These are phyloP conservation scores for Micromonas pusilla DNA, from an alignment of 139 green algal species.

Conservation along the genomic window DNA sequence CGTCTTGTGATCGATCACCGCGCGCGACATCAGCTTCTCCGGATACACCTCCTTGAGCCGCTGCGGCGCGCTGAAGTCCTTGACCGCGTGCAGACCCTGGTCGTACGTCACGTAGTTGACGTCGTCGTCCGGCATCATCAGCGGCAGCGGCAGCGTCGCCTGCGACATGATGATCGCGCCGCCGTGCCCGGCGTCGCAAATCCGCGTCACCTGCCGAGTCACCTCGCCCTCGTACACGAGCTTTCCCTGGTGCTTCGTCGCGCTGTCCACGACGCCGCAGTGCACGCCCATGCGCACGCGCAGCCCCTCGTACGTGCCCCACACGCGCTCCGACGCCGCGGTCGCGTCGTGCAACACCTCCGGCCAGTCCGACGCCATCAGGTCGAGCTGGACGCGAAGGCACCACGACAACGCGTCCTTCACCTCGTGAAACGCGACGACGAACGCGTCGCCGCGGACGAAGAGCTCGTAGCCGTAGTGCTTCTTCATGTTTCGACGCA, in stretches of 20 bases:
- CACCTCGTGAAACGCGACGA: slow-evolving; percentile 56
- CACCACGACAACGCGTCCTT: slow-evolving; percentile 52
- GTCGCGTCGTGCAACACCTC: slow-evolving; percentile 9
- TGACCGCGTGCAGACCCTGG: background rate
- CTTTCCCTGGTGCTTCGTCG: background rate
- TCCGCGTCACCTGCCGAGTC: background rate
- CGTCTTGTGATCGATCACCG: background rate
- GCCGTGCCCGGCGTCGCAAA: background rate
- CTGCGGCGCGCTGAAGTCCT: background rate
- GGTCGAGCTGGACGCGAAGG: slow-evolving; percentile 41
- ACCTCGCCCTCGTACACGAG: slow-evolving; percentile 1
- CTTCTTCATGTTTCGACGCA: background rate
- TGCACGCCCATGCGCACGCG: slow-evolving; percentile 25
- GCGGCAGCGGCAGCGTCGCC: background rate
- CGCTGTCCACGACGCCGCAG: background rate
- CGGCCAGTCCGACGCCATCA: slow-evolving; percentile 1
- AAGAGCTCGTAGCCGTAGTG: slow-evolving; percentile 47
- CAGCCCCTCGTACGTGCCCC: background rate
- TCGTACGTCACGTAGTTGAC: background rate
- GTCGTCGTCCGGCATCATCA: background rate
- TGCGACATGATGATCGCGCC: background rate
- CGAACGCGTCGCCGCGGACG: slow-evolving; percentile 55
- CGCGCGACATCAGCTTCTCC: background rate
- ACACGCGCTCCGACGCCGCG: background rate
- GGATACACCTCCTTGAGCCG: slow-evolving; percentile 2